Evolutionary conservation across 2,329 filamentous ascomycete species (phyloP).

Genomic region (Sporothrix curviconia): DNA sequence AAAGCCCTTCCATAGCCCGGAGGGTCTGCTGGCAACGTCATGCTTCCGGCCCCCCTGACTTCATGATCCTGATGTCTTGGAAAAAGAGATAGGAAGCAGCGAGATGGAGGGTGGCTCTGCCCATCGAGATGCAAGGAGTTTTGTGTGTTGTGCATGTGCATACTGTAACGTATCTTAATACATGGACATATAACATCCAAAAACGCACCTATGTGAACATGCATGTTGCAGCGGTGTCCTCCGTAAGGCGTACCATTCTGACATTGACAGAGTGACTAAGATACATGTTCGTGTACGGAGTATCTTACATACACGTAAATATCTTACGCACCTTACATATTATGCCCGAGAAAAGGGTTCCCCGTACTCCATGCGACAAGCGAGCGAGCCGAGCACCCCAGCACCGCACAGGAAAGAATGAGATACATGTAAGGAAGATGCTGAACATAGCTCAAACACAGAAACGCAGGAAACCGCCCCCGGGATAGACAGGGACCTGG

Average conservation of each 20-base stretch:
- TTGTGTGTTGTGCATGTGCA: slow-evolving; percentile 1
- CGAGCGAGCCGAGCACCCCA: too few species aligned
- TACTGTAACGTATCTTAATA: not conserved
- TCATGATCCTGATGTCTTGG: not conserved
- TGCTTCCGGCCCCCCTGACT: not conserved
- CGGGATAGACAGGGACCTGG: not conserved
- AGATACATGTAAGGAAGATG: too few species aligned
- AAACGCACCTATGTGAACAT: not conserved
- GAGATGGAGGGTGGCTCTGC: not conserved
- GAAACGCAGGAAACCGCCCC: not conserved
- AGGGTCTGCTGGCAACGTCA: not conserved
- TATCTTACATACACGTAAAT: too few species aligned
- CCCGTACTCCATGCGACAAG: too few species aligned
- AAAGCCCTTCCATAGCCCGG: too few species aligned
- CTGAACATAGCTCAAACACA: not conserved
- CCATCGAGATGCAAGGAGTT: not conserved
- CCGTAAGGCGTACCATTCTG: too few species aligned
- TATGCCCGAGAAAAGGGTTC: too few species aligned
- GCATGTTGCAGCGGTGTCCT: not conserved
- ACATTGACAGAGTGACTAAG: too few species aligned
- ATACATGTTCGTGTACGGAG: too few species aligned
- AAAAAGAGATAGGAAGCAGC: not conserved
- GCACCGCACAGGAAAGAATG: too few species aligned
- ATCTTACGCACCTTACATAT: too few species aligned
- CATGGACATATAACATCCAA: not conserved